Base-by-base conservation (phyloP, 2,329 filamentous ascomycete genomes). In the Fusarium guadeloupense region DNA sequence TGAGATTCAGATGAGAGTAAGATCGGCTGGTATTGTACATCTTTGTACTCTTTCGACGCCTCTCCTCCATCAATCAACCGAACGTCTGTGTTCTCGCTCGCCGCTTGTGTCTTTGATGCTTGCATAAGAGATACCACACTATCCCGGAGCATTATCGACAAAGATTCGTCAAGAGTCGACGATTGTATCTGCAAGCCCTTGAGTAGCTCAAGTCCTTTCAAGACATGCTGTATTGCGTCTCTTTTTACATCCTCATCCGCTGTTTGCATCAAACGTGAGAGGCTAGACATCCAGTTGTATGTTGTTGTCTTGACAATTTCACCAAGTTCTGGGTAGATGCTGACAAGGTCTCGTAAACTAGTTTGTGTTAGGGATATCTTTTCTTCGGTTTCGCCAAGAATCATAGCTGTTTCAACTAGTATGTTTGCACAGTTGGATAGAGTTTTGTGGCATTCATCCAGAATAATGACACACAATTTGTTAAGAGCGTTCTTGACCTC, bases 231-330 rank as follows among this genome's bases (percentile, higher is more conserved):
- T 21, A 98, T 83, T 3, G 89, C 87, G 50, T 84, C 83, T 59
- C 87, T 83, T 72, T 96, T 96, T 23, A 83, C 80, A n/a, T 82
- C 81, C 66, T 97, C 92, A 68, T 98, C 93, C 64, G 88, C 89
- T 9, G 88, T 86, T 72, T 94, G 92, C 87, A 97, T 93, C 13
- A 92, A 76, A 14, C 93, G 85, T 6, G 94, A 89, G 16, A 99
- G 83, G 34, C 91, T 89, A 3, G 86, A 85, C 20, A 93, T 84
- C 93, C 93, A 97, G 46, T 87, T 88, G 72, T 94, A 90, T 1
- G 96, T 81, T 1, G 85, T 89, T 23, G 82, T 84, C 66, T 91
- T 91, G 21, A 94, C 78, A 4, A 85, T 78, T 19, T 90, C 86
- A 4, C 83, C 77, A 3, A 93, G 80, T 42, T 84, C 78, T 2